Percentiles rank a stretch among this genome's conserved stretches.
Evolutionary conservation across 768 basidiomycete genomes (phyloP).

Genomic region (Austroboletus eburneus): DNA sequence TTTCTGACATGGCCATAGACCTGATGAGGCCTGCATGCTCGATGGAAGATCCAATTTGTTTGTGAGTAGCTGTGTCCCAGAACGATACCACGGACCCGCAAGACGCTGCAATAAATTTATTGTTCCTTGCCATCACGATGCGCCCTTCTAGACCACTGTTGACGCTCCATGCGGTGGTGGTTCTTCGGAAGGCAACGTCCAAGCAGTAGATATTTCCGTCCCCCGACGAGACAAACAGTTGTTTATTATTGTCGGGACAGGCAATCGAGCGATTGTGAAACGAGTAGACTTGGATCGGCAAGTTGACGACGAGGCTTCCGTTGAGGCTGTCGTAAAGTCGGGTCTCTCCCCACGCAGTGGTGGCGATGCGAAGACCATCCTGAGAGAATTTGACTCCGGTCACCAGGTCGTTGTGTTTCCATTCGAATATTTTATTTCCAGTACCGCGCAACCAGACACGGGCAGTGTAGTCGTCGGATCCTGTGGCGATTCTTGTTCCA

Average conservation of each 20-base stretch:
- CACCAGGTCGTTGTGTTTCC: no score
- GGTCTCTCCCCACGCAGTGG: no score
- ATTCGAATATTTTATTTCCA: no score
- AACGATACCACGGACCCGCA: neutral
- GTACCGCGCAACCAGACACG: no score
- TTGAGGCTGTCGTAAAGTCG: neutral
- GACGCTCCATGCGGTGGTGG: no score
- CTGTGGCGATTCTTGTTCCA: no score
- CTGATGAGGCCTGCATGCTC: neutral
- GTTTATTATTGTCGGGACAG: neutral
- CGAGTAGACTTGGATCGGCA: neutral
- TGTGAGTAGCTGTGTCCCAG: neutral
- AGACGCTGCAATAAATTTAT: neutral
- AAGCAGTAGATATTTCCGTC: neutral
- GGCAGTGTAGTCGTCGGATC: no score
- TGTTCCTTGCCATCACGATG: neutral
- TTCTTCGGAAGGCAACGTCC: neutral
- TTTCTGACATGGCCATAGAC: neutral
- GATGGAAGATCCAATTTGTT: neutral
- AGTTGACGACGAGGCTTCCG: neutral
- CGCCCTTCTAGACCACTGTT: neutral
- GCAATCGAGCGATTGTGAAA: neutral
- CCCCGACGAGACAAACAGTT: neutral
- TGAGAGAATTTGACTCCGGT: no score
- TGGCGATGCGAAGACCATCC: no score